Conservation (phyloP, 2,329 filamentous ascomycete species). For the Pseudogymnoascus sp. region DNA sequence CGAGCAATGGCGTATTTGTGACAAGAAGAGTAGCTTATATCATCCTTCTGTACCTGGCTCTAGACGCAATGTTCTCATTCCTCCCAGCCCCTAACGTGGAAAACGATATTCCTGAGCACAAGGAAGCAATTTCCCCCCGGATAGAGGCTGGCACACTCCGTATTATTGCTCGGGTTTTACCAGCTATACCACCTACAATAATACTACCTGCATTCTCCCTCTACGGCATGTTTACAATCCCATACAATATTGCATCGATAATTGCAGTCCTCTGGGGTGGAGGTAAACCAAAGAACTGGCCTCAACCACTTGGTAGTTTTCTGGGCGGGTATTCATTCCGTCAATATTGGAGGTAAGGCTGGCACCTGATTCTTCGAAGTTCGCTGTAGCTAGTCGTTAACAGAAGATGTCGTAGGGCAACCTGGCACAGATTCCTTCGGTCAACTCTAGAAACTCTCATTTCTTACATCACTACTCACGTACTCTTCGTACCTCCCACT, state of each 20-base stretch:
- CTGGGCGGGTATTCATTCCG: background rate
- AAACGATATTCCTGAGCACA: background rate
- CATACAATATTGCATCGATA: background rate
- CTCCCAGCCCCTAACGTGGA: background rate
- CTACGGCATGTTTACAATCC: background rate
- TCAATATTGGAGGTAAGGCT: background rate
- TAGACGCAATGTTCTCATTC: constrained; percentile 1
- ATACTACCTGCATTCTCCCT: background rate
- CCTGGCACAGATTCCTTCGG: background rate
- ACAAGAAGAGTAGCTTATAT: background rate
- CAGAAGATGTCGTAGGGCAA: background rate
- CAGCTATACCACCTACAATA: background rate
- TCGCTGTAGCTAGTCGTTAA: background rate
- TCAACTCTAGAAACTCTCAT: background rate
- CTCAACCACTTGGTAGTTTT: background rate
- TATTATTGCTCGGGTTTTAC: background rate
- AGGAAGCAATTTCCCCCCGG: background rate
- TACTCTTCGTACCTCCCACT: background rate
- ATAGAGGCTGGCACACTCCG: background rate
- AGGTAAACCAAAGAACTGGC: background rate
- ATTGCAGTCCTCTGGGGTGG: background rate
- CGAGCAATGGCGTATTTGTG: background rate
- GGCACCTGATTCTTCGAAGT: background rate
- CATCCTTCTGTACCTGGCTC: background rate
- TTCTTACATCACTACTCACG: background rate